These are phyloP conservation scores for Haplosporangium gracile DNA, from an alignment of 192 early-diverging fungal species.

Conservation along the genomic window DNA sequence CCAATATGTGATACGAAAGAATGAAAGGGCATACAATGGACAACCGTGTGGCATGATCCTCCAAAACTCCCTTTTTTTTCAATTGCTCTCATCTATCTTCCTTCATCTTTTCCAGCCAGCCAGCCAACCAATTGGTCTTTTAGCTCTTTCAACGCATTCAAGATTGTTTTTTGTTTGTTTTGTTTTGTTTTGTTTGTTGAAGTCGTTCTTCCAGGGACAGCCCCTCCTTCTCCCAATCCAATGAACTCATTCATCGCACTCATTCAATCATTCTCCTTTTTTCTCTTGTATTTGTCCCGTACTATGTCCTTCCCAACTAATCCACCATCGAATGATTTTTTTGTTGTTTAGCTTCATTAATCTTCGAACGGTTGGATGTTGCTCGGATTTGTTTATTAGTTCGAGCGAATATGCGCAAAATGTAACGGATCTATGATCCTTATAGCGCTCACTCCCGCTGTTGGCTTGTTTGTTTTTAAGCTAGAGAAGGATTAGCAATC, in stretches of 20 bases:
- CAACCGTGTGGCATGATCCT: background rate
- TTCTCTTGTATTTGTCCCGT: no score
- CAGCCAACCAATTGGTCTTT: constrained; percentile 3
- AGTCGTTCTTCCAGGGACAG: background rate
- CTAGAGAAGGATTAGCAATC: background rate
- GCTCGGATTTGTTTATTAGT: background rate
- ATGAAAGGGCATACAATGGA: no score
- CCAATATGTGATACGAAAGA: no score
- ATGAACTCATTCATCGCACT: no score
- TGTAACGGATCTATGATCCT: background rate
- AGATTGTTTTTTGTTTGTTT: background rate
- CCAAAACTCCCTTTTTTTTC: background rate
- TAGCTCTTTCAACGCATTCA: background rate
- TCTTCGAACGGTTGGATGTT: background rate
- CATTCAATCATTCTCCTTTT: no score
- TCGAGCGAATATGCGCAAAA: background rate
- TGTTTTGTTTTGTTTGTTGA: background rate
- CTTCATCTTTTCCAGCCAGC: background rate
- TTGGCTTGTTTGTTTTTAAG: background rate
- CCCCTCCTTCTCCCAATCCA: background rate
- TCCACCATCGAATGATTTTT: constrained; percentile 1
- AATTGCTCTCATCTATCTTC: background rate
- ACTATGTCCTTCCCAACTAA: background rate
- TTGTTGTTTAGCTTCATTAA: background rate
- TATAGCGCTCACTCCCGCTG: background rate